Evolutionary conservation across 139 green algal species (phyloP).

Genomic region (Chlorella vulgaris): DNA sequence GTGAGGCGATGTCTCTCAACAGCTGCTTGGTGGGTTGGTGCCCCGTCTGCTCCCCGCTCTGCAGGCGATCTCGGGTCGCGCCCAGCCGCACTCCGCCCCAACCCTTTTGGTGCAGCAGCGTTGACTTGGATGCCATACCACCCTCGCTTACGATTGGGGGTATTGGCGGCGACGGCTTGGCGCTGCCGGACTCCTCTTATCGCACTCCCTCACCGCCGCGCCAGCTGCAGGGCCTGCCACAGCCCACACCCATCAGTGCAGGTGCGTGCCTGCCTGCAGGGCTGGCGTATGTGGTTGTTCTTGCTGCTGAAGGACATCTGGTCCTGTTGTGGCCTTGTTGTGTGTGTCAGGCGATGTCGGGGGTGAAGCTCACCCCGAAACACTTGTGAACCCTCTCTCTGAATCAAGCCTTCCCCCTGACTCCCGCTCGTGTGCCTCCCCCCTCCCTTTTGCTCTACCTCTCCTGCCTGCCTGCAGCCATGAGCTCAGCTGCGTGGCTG

Average conservation of each 20-base stretch:
- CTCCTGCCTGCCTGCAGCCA: no score
- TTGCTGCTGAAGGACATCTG: not conserved
- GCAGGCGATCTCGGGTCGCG: no score
- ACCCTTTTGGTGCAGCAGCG: no score
- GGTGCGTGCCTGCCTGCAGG: no score
- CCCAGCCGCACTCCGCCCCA: no score
- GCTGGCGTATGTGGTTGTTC: no score
- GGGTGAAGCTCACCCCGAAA: not conserved
- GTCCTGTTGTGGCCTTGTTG: not conserved
- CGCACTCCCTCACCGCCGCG: conserved; percentile 11
- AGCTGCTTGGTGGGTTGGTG: no score
- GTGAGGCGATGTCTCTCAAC: no score
- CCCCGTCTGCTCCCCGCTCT: no score
- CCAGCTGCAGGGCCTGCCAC: not conserved
- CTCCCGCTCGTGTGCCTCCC: not conserved
- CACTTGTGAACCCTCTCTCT: not conserved
- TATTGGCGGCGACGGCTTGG: no score
- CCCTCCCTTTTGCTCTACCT: no score
- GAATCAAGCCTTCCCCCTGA: not conserved
- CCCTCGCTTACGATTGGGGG: not conserved
- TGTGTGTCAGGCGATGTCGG: not conserved
- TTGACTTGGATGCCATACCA: no score
- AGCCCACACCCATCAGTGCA: conserved; percentile 15
- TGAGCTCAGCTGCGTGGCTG: conserved; percentile 8
- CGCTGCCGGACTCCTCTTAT: not conserved